Evolutionary conservation across 1,284 basidiomycete genomes (phyloP).

Genomic region (Austropuccinia psidii): DNA sequence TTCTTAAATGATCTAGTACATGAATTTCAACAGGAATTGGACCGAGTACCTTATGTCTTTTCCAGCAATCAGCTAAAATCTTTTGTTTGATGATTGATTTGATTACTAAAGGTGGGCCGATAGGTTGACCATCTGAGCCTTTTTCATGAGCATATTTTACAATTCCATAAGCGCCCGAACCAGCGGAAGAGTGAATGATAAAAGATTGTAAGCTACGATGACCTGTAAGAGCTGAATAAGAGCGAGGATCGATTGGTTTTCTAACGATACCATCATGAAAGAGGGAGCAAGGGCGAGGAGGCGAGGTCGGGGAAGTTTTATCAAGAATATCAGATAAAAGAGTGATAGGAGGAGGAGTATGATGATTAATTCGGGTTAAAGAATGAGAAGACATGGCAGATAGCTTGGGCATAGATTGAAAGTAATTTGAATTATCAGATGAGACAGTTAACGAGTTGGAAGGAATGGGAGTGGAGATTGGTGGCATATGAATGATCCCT

Average conservation of each 20-base stretch:
- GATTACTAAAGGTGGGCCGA: slow-evolving; percentile 57
- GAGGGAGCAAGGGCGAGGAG: slow-evolving; percentile 4
- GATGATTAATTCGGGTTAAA: too few relatives aligned
- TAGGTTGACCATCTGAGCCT: slow-evolving; percentile 59
- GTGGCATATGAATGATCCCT: slow-evolving; percentile 32
- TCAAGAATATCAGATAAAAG: slow-evolving; percentile 26
- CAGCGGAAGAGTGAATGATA: slow-evolving; percentile 71
- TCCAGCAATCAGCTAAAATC: slow-evolving; percentile 98
- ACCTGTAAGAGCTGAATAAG: slow-evolving; percentile 45
- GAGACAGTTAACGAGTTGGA: not conserved
- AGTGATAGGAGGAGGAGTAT: not conserved
- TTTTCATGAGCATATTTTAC: slow-evolving; percentile 83
- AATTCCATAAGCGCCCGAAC: slow-evolving; percentile 92
- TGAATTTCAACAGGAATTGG: slow-evolving; percentile 99
- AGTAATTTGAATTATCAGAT: not conserved
- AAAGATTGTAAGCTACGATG: slow-evolving; percentile 66
- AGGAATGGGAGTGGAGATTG: not conserved
- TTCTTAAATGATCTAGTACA: slow-evolving; percentile 74
- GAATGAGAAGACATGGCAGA: slow-evolving; percentile 20
- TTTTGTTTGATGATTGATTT: slow-evolving; percentile 98
- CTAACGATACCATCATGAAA: slow-evolving; percentile 24
- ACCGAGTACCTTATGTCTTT: slow-evolving; percentile 84
- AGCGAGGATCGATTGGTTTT: slow-evolving; percentile 34
- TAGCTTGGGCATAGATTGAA: not conserved
- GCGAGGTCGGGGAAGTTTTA: not conserved